phyloP scores from a whole-genome alignment of 345 rosid species.

The Leavenworthia alabamica region DNA sequence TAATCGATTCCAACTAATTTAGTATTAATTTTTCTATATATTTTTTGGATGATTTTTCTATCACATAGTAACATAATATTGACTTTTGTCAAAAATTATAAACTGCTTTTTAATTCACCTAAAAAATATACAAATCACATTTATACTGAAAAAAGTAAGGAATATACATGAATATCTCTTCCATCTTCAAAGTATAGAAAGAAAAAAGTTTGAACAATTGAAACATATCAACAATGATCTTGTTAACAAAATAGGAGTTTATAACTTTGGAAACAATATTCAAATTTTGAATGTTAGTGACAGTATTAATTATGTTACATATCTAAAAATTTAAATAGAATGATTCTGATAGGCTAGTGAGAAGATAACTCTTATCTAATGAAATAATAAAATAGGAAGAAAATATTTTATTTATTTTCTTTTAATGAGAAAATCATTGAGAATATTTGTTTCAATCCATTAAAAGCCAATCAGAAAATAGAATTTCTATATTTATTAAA shows the following conservation, averaged over 20 bases:
- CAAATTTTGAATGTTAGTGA: neutral
- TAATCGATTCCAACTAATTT: too few relatives aligned
- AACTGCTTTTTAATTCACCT: neutral
- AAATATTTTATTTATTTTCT: neutral
- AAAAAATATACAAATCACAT: neutral
- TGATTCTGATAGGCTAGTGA: neutral
- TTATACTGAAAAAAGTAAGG: neutral
- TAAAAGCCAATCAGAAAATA: neutral
- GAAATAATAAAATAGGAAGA: neutral
- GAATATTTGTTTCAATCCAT: neutral
- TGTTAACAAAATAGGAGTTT: neutral
- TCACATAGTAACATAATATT: neutral
- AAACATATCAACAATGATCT: constrained; percentile 4
- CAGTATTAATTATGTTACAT: neutral
- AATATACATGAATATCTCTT: neutral
- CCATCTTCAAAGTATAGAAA: neutral
- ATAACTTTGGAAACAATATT: neutral
- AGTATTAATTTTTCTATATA: too few relatives aligned
- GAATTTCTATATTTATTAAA: neutral
- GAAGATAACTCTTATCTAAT: neutral
- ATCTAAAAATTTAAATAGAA: neutral
- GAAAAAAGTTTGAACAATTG: neutral
- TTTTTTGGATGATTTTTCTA: too few relatives aligned
- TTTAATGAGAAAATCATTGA: neutral
- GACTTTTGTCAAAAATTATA: neutral